Evolutionary conservation across 2,329 filamentous ascomycete genomes (phyloP), one percentile per base, ranked within the genome.

Genomic region (Ceratocystis lukuohia): DNA sequence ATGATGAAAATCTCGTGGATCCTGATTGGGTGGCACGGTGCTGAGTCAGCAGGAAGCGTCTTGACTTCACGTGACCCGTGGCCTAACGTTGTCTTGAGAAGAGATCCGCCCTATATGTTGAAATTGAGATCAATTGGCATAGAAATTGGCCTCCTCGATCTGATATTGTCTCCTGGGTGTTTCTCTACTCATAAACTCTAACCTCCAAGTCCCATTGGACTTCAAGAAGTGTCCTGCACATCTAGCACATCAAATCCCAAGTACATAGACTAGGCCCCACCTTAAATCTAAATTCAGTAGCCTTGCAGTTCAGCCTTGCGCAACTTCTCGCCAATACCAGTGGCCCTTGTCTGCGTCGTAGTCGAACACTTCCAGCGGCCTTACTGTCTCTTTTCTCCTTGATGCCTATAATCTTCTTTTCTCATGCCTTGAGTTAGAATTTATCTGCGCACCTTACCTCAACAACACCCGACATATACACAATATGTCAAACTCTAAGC

Each of bases 1-100:
- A 68, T 66, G 67, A 68, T 66, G 65, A 56, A 68, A 44, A 68
- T 66, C 44, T 44, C 61, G 48, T 61, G 64, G 41, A 45, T 46
- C 53, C 50, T 68, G 64, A 68, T 68, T 68, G 56, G 66, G 61
- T 61, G 59, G 48, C 20, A 22, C 15, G 1, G 22, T 20, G 59
- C 66, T 66, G 64, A 68, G 46, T 68, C 67, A 68, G 67, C 67
- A 22, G 8, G 5, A 12, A 41, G 2, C 37, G 12, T 46, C n/a
- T 25, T 7, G 10, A 1, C 8, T 10, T 64, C 67, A 68, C 67
- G 67, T 68, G 67, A 68, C 62, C 37, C 12, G 8, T 10, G 22
- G 25, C 48, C 2, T 25, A 25, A 53, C 10, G 12, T 15, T n/a
- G 22, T 53, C 7, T 10, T 1, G 48, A 8, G 48, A 25, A 8